Evolutionary conservation across 176 grass and related monocot species (phyloP).

Genomic region (Chrysopogon serrulatus): DNA sequence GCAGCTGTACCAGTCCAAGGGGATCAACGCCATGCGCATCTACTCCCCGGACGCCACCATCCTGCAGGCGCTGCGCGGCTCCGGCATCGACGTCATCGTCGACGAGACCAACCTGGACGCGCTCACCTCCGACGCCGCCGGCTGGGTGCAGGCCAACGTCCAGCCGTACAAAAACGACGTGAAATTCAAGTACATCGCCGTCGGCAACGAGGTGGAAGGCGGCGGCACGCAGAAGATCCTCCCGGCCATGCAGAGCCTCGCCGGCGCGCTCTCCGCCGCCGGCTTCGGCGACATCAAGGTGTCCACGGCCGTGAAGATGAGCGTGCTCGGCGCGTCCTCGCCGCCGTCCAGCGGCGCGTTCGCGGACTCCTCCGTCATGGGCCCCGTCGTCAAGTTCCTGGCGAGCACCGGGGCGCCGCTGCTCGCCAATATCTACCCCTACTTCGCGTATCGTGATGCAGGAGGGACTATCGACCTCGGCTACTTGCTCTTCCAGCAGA

Average conservation of each 20-base stretch:
- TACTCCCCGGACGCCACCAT: not conserved
- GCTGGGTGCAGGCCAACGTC: not conserved
- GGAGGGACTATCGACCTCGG: not conserved
- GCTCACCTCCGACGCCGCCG: no score
- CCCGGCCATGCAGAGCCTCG: constrained; percentile 54
- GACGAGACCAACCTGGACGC: no score
- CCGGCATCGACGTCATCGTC: no score
- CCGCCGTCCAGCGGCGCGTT: not conserved
- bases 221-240: constrained; percentile 17
- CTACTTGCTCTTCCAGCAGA: not conserved
- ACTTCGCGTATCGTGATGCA: not conserved
- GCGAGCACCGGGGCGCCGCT: not conserved
- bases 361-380: not conserved
- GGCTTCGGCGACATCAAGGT: constrained; percentile 9
- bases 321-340: not conserved
- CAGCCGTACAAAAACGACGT: not conserved
- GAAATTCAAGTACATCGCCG: constrained; percentile 40
- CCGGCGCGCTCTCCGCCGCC: not conserved
- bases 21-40: not conserved
- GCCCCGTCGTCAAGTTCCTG: not conserved
- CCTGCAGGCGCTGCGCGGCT: not conserved
- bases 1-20: not conserved
- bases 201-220: constrained; percentile 51
- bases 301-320: not conserved
- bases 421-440: not conserved